A percentile compares a stretch with the other conserved stretches of the same genome.
phyloP scores from a whole-genome alignment of 176 grass and related monocot genomes.

The Carex cristatella region DNA sequence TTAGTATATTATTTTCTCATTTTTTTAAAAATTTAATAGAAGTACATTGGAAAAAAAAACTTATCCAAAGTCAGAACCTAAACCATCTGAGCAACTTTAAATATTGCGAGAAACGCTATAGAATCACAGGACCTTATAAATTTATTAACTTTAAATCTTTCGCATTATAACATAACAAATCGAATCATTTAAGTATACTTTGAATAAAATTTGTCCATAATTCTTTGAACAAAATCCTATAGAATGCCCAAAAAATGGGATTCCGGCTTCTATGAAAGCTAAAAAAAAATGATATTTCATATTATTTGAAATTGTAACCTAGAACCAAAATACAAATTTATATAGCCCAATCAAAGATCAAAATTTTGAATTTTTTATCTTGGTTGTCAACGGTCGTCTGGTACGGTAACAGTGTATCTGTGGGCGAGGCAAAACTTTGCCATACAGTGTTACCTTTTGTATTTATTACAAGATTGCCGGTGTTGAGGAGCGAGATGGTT shows the following conservation, averaged over 20 bases:
- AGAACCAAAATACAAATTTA: not conserved
- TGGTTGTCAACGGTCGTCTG: conserved; percentile 1
- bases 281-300: not conserved
- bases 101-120: too few relatives aligned
- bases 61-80: too few relatives aligned
- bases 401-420: conserved; percentile 49
- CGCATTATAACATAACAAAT: too few relatives aligned
- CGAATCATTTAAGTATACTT: too few relatives aligned
- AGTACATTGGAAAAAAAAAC: not conserved
- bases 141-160: too few relatives aligned
- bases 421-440: conserved; percentile 68
- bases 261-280: not conserved
- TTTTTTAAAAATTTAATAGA: not conserved
- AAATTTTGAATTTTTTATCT: not conserved
- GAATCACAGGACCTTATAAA: too few relatives aligned
- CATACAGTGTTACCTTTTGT: conserved; percentile 18
- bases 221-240: too few relatives aligned
- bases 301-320: not conserved
- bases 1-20: not conserved
- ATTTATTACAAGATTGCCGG: conserved; percentile 64
- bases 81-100: too few relatives aligned
- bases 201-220: too few relatives aligned
- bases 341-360: not conserved
- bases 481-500: conserved; percentile 38
- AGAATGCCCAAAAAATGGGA: not conserved